phyloP scores from a whole-genome alignment of 345 rosid genomes.

The Excoecaria cochinchinensis region DNA sequence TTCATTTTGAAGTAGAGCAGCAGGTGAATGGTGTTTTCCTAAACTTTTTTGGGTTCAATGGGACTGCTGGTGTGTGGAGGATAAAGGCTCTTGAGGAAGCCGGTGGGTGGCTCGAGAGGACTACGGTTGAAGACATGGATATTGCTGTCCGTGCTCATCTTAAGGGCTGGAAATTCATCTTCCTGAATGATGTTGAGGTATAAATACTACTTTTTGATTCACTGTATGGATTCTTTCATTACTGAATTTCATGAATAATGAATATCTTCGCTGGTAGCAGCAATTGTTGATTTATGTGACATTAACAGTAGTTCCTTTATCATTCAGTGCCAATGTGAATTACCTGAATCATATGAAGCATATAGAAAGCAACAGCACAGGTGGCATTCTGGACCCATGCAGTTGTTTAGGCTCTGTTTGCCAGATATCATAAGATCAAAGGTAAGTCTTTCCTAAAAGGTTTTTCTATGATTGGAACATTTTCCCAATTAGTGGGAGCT shows the following conservation, averaged over 20 bases:
- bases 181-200: conserved; percentile 91
- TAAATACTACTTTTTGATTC: not conserved
- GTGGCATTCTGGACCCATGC: conserved; percentile 99
- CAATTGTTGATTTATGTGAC: not conserved
- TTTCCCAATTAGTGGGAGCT: not conserved
- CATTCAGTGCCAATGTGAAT: conserved; percentile 81
- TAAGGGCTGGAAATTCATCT: conserved; percentile 85
- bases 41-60: conserved; percentile 92
- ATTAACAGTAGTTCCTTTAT: not conserved
- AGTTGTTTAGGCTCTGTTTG: conserved; percentile 83
- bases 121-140: conserved; percentile 98
- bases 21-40: conserved; percentile 83
- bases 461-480: not conserved
- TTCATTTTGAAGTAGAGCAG: conserved; percentile 96
- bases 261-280: not conserved
- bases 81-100: conserved; percentile 89
- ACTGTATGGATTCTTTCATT: not conserved
- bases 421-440: conserved; percentile 71
- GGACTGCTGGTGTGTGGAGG: conserved; percentile 98
- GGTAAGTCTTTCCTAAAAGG: conserved; percentile 33
- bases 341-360: conserved; percentile 95
- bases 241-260: not conserved
- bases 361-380: conserved; percentile 92
- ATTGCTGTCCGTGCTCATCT: conserved; percentile 97
- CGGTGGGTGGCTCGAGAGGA: conserved; percentile 97